phyloP scores from a whole-genome alignment of 129 eudicot genomes.

The Flaveria trinervia region DNA sequence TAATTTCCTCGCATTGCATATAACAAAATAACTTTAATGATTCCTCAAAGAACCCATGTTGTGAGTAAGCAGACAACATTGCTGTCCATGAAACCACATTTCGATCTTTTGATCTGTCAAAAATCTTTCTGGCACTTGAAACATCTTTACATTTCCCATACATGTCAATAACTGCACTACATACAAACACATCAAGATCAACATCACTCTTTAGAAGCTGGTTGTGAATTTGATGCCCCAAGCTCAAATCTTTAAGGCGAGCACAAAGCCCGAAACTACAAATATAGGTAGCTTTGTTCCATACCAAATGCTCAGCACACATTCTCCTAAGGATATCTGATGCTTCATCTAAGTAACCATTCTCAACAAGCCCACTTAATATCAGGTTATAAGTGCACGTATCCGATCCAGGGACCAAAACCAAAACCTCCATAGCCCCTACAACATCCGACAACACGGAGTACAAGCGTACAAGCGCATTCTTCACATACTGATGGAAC shows the following conservation, averaged over 20 bases:
- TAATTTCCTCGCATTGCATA: conserved; percentile 43
- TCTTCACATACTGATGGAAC: conserved; percentile 57
- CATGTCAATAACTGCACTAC: conserved; percentile 56
- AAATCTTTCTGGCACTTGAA: conserved; percentile 41
- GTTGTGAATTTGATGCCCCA: conserved; percentile 55
- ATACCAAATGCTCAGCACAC: conserved; percentile 33
- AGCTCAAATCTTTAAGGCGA: conserved; percentile 38
- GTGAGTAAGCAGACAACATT: conserved; percentile 55
- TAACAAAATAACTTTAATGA: conserved; percentile 44
- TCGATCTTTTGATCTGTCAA: conserved; percentile 36
- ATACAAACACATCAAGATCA: conserved; percentile 45
- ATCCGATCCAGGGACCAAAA: conserved; percentile 48
- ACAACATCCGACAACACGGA: conserved; percentile 37
- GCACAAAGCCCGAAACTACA: conserved; percentile 51
- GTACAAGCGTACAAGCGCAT: conserved; percentile 61
- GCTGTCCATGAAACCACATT: conserved; percentile 70
- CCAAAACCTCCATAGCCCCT: conserved; percentile 52
- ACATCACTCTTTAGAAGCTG: conserved; percentile 42
- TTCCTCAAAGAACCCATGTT: conserved; percentile 60
- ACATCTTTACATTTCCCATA: conserved; percentile 69
- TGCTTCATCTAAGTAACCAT: conserved; percentile 42
- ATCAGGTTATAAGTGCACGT: conserved; percentile 51
- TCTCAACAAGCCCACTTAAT: conserved; percentile 48
- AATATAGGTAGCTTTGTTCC: conserved; percentile 53
- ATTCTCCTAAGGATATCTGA: conserved; percentile 40